Evolutionary conservation across 257 asterid species (phyloP), one percentile per base, ranked within the genome.

Genomic region (Solanum virginianum): DNA sequence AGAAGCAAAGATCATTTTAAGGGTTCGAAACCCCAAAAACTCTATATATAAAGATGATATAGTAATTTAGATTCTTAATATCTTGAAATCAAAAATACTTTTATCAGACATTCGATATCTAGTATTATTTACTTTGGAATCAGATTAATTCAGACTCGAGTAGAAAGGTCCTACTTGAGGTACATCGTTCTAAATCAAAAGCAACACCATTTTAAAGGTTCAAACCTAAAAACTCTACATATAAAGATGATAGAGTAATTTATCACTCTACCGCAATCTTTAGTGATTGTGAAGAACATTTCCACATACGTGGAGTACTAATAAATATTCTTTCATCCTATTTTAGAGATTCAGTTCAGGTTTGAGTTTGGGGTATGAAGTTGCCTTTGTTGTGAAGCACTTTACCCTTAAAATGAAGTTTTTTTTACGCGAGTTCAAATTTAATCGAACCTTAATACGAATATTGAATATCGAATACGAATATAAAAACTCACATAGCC

Each of bases 401-500:
- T 66, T 15, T 66, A 66, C 13, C 13, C n/a, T 5, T 2, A 32
- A 36, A 4, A n/a, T 60, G 4, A 3, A 1, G 0, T 1, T n/a
- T 10, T 32, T 60, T 0, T 60, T 1, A 17, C 1, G 13, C 1
- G 13, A 66, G 32, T 66, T 0, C 13, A 15, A 66, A 66, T 66
- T 32, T 66, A 29, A 32, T 66, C 12, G 11, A 0, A 32, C 10
- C 10, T 0, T 6, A 29, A 29, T 66, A 24, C 0, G 9, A 9
- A 36, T 69, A 69, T 1, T 9, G 18, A 29, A 36, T 39, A 39
- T 8, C 41, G 6, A 7, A 54, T 54, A 39, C 49, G 3, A 53
- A 7, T 53, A 49, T 45, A 49, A 82, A 51, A 86, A 87, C 89
- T 86, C 56, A 94, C 98, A 16, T 36, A 70, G 85, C 98, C 98